Conservation (phyloP, 2,329 filamentous ascomycete genomes). For the Beauveria rudraprayagi region DNA sequence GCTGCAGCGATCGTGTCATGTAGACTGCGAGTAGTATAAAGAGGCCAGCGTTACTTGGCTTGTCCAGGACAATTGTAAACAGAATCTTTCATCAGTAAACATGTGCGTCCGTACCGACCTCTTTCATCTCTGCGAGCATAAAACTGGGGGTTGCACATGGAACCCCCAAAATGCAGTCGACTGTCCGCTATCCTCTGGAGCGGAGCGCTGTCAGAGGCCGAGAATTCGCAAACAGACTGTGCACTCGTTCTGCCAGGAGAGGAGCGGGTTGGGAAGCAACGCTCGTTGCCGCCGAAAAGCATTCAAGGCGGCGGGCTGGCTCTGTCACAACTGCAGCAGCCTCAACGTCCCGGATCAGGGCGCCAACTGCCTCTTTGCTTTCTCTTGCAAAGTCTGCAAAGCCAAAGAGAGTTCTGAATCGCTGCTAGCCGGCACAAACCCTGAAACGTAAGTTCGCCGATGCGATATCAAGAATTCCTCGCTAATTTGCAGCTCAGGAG, state of each 20-base stretch:
- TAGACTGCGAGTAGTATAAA: background rate
- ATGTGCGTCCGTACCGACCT: background rate
- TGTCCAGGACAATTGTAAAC: background rate
- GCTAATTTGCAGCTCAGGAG: background rate
- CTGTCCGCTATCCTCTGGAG: background rate
- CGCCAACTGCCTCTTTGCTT: background rate
- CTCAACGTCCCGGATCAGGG: background rate
- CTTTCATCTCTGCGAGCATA: constrained; percentile 1
- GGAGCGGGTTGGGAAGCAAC: background rate
- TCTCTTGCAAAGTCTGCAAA: background rate
- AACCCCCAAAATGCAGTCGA: background rate
- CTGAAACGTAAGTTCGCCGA: background rate
- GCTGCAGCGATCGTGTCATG: background rate
- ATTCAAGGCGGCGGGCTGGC: background rate
- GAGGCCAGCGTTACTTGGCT: background rate
- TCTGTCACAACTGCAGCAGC: background rate
- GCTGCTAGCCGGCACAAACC: background rate
- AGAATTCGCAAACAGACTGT: background rate
- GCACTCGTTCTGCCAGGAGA: background rate
- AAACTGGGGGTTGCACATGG: background rate
- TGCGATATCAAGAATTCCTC: too few species aligned
- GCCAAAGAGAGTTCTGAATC: background rate
- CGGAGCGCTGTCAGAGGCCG: background rate
- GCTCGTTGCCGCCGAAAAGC: background rate
- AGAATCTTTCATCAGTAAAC: background rate